Percentiles rank a stretch among this genome's conserved stretches.
Conservation (phyloP, 176 grass and related monocot species). For the Metroxylon sagu region DNA sequence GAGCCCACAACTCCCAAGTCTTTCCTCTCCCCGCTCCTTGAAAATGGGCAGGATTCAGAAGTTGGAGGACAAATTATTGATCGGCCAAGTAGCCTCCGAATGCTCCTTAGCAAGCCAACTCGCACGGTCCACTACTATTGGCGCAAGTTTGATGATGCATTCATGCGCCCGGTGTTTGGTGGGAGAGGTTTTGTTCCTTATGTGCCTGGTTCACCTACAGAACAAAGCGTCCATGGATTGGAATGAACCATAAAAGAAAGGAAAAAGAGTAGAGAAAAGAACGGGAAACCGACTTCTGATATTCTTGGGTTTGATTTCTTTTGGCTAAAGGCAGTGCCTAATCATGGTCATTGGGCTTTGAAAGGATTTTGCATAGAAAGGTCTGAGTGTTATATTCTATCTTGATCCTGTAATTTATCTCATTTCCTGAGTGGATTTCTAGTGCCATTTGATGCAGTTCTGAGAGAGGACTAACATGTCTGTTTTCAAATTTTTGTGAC, state of each 20-base stretch:
- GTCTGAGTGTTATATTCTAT: too few relatives aligned
- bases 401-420: too few relatives aligned
- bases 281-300: too few relatives aligned
- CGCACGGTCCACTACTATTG: constrained; percentile 93
- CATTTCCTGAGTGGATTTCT: too few relatives aligned
- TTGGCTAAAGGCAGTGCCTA: too few relatives aligned
- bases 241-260: constrained; percentile 9
- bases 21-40: constrained; percentile 48
- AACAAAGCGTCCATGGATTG: constrained; percentile 36
- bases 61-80: constrained; percentile 18
- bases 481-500: constrained; percentile 46
- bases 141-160: constrained; percentile 88
- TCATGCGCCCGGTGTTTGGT: constrained; percentile 92
- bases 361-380: too few relatives aligned
- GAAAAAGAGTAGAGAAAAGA: neutral
- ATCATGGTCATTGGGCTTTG: too few relatives aligned
- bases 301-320: too few relatives aligned
- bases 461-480: constrained; percentile 8
- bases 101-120: constrained; percentile 79
- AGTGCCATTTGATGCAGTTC: neutral
- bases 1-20: constrained; percentile 77
- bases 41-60: constrained; percentile 41
- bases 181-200: constrained; percentile 78
- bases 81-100: constrained; percentile 70
- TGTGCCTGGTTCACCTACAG: constrained; percentile 67